These are phyloP conservation scores for Anacardium occidentale DNA, from an alignment of 345 rosid genomes.

Conservation along the genomic window DNA sequence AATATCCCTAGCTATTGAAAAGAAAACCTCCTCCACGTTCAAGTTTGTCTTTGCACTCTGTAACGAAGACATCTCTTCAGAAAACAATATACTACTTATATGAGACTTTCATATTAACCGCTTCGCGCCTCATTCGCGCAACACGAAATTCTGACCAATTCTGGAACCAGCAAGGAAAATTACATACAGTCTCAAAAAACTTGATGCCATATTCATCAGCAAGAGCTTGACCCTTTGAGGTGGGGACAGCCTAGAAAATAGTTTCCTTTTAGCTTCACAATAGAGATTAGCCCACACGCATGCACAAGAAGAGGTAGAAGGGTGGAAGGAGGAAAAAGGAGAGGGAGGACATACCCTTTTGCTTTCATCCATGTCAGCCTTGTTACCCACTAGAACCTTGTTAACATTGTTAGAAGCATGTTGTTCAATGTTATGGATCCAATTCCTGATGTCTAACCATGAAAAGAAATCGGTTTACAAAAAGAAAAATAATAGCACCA, in stretches of 20 bases:
- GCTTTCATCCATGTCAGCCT: slow-evolving; percentile 92
- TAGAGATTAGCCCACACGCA: not conserved
- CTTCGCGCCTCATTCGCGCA: too few relatives aligned
- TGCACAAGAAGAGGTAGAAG: not conserved
- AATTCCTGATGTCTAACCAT: slow-evolving; percentile 71
- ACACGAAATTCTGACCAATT: too few relatives aligned
- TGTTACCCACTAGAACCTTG: slow-evolving; percentile 89
- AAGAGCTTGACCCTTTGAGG: slow-evolving; percentile 92
- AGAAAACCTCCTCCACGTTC: slow-evolving; percentile 90
- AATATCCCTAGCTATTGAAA: slow-evolving; percentile 74
- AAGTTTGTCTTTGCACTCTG: slow-evolving; percentile 92
- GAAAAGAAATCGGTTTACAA: slow-evolving; percentile 18
- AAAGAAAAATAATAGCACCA: slow-evolving; percentile 4
- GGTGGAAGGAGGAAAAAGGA: not conserved
- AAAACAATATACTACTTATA: slow-evolving; percentile 3
- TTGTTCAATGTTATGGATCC: slow-evolving; percentile 93
- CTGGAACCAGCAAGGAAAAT: slow-evolving; percentile 11
- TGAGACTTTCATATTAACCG: too few relatives aligned
- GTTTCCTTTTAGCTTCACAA: slow-evolving; percentile 9
- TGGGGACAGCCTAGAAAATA: slow-evolving; percentile 79
- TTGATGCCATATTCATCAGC: slow-evolving; percentile 97
- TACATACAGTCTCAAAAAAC: slow-evolving; percentile 90
- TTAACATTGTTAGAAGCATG: slow-evolving; percentile 94
- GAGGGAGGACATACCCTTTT: slow-evolving; percentile 56
- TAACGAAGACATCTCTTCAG: slow-evolving; percentile 21